These are phyloP conservation scores for Ceratonia siliqua DNA, from an alignment of 306 rosid species.

Conservation along the genomic window DNA sequence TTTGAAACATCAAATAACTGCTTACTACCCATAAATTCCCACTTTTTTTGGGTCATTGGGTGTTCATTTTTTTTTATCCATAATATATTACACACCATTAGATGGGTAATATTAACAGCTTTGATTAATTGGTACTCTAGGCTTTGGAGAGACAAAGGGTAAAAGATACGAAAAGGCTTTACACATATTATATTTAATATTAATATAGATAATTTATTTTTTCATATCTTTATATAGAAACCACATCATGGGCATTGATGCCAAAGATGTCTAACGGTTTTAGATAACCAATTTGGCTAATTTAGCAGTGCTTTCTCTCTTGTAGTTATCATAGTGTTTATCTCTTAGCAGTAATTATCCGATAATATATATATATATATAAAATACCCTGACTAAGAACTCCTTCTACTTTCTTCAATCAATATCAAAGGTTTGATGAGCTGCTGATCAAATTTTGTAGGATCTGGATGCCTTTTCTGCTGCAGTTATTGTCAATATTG, in stretches of 20 bases:
- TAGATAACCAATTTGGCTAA: not conserved
- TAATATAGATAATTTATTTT: not conserved
- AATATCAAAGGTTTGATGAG: slow-evolving; percentile 37
- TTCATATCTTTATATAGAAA: slow-evolving; percentile 15
- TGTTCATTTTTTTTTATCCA: not conserved
- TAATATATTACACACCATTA: not conserved
- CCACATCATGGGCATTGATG: slow-evolving; percentile 24
- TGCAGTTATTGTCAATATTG: slow-evolving; percentile 82
- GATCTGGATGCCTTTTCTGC: slow-evolving; percentile 98
- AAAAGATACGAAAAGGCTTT: not conserved
- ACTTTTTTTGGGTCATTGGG: not conserved
- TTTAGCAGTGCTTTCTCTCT: not conserved
- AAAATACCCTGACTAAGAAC: not conserved
- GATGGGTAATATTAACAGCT: not conserved
- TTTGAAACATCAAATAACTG: not conserved
- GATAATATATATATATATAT: not conserved
- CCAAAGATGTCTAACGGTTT: not conserved
- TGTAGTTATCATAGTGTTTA: too few relatives aligned
- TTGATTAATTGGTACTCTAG: not conserved
- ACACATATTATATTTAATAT: not conserved
- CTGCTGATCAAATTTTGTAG: slow-evolving; percentile 50
- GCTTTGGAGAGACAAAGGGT: not conserved
- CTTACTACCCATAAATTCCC: not conserved
- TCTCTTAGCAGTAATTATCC: not conserved
- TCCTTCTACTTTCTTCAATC: not conserved